These are phyloP conservation scores for Alternaria novae-zelandiae DNA, from an alignment of 2,329 filamentous ascomycete genomes.

Conservation along the genomic window DNA sequence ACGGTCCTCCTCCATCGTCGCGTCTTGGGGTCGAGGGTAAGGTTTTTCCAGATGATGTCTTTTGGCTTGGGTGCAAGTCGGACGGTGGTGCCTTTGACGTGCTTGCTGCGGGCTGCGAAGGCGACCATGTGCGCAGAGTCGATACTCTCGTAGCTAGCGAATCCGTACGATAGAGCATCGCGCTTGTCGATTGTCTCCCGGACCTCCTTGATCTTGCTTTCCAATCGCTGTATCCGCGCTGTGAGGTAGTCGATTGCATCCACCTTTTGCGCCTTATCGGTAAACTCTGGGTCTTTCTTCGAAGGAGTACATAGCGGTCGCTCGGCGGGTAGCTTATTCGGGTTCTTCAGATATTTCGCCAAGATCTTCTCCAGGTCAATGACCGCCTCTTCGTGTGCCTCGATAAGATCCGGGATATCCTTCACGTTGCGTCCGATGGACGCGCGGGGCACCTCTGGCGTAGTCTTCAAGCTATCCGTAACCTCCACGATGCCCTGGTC, in stretches of 20 bases:
- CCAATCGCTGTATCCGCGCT: conserved; percentile 80
- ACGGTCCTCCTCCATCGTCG: conserved; percentile 76
- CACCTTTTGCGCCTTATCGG: conserved; percentile 73
- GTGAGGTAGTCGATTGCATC: conserved; percentile 96
- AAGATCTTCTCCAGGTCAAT: conserved; percentile 81
- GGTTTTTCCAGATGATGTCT: conserved; percentile 96
- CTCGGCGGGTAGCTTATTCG: conserved; percentile 75
- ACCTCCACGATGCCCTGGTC: conserved; percentile 89
- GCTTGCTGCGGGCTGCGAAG: conserved; percentile 79
- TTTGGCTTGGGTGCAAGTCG: conserved; percentile 82
- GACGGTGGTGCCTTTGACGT: conserved; percentile 78
- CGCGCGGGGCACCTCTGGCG: conserved; percentile 77
- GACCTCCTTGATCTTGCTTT: conserved; percentile 83
- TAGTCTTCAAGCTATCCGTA: conserved; percentile 79
- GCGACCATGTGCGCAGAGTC: conserved; percentile 87
- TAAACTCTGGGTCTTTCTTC: conserved; percentile 73
- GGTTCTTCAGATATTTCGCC: conserved; percentile 89
- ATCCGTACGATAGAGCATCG: conserved; percentile 88
- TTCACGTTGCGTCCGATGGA: conserved; percentile 92
- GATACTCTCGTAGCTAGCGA: conserved; percentile 91
- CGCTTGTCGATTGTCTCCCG: conserved; percentile 83
- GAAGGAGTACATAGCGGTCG: conserved; percentile 81
- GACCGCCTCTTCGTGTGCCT: conserved; percentile 81
- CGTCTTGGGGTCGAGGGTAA: conserved; percentile 72
- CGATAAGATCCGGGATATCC: conserved; percentile 82